Conservation (phyloP, 1,284 basidiomycete species). For the Irpex lacteus region DNA sequence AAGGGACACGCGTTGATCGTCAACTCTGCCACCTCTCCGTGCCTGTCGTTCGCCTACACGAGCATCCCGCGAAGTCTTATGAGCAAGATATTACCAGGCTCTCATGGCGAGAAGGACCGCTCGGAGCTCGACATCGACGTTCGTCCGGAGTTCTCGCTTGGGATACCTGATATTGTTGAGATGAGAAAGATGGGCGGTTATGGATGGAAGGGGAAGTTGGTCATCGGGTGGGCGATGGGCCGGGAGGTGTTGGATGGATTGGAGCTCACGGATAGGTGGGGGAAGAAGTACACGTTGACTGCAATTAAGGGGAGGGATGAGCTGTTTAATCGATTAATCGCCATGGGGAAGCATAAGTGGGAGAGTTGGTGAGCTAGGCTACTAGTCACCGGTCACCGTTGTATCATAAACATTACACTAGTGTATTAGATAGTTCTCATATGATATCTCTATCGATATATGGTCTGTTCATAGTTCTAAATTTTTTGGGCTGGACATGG, state of each 20-base stretch:
- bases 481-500: too few species aligned
- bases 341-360: conserved; percentile 27
- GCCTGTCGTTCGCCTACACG: conserved; percentile 25
- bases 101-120: conserved; percentile 5
- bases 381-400: not conserved
- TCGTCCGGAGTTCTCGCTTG: conserved; percentile 23
- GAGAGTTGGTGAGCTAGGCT: conserved; percentile 20
- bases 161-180: conserved; percentile 22
- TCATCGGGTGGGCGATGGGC: conserved; percentile 64
- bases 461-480: too few species aligned
- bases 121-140: conserved; percentile 19
- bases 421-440: too few species aligned
- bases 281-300: conserved; percentile 48
- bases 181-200: conserved; percentile 29
- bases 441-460: too few species aligned
- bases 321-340: conserved; percentile 31
- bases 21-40: conserved; percentile 26
- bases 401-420: too few species aligned
- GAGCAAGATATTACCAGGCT: not conserved
- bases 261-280: conserved; percentile 43
- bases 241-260: conserved; percentile 51
- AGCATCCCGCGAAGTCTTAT: conserved; percentile 1
- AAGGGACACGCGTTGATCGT: conserved; percentile 27
- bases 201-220: conserved; percentile 44
- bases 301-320: conserved; percentile 38